These are phyloP conservation scores for Phytopythium cucurbitacearum DNA, from an alignment of 352 stramenopile genomes.

Conservation along the genomic window DNA sequence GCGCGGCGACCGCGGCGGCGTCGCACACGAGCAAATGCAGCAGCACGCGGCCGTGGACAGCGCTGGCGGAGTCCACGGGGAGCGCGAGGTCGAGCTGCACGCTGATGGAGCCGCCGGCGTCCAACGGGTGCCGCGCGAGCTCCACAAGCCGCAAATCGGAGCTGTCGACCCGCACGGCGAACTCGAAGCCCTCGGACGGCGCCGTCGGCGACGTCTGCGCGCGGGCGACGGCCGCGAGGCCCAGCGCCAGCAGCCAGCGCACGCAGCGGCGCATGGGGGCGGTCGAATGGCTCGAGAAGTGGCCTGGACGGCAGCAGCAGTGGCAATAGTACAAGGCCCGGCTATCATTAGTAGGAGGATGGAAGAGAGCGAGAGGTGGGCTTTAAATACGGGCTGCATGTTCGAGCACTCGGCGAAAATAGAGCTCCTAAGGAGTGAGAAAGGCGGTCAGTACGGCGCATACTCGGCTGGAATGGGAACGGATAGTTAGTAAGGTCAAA, in stretches of 20 bases:
- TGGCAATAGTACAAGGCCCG: not conserved
- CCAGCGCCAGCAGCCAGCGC: not conserved
- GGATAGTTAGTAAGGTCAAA: not conserved
- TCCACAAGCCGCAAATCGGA: constrained; percentile 18
- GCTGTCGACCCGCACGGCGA: constrained; percentile 21
- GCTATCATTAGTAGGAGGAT: too few relatives aligned
- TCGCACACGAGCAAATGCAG: constrained; percentile 49
- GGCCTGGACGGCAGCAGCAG: not conserved
- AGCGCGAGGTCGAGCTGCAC: constrained; percentile 41
- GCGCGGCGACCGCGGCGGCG: constrained; percentile 8
- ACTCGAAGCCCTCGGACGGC: constrained; percentile 8
- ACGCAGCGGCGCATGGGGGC: too few relatives aligned
- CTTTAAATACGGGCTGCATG: too few relatives aligned
- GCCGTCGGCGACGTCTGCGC: too few relatives aligned
- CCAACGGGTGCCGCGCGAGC: constrained; percentile 34
- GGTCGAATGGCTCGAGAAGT: too few relatives aligned
- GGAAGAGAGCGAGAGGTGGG: too few relatives aligned
- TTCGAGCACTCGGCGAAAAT: too few relatives aligned
- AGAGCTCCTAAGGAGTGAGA: too few relatives aligned
- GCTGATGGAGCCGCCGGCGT: constrained; percentile 30
- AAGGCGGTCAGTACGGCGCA: constrained; percentile 3
- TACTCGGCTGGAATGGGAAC: not conserved
- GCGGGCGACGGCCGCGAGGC: too few relatives aligned
- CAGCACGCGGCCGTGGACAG: constrained; percentile 32
- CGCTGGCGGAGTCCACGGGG: constrained; percentile 13